These are phyloP conservation scores for Penicillium coprophilum DNA, from an alignment of 495 filamentous ascomycete species.

Conservation along the genomic window DNA sequence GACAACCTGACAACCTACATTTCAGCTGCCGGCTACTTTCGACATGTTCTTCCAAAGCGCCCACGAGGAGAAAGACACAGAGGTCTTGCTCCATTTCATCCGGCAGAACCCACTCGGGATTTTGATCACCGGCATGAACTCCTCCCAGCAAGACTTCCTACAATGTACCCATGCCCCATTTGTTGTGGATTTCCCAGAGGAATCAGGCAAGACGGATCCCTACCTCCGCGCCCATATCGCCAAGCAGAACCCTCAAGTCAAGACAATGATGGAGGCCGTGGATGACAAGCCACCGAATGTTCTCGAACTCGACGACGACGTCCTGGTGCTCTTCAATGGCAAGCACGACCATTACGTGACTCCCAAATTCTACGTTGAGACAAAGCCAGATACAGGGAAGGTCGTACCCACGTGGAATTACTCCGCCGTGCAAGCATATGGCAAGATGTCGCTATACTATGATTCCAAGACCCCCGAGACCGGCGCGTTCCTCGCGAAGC, in stretches of 20 bases:
- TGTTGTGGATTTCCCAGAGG: conserved; percentile 37
- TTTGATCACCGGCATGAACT: conserved; percentile 47
- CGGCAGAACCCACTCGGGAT: conserved; percentile 47
- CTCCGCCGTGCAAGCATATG: conserved; percentile 50
- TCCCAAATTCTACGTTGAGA: conserved; percentile 53
- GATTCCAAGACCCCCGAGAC: conserved; percentile 35
- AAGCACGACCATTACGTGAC: conserved; percentile 51
- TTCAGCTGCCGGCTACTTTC: background rate
- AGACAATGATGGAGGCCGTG: conserved; percentile 43
- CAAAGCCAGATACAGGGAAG: conserved; percentile 53
- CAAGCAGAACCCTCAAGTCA: conserved; percentile 48
- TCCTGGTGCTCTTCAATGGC: conserved; percentile 50
- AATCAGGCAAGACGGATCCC: background rate
- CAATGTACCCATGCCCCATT: conserved; percentile 51
- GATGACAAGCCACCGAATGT: background rate
- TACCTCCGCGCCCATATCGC: conserved; percentile 48
- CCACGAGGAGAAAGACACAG: conserved; percentile 40
- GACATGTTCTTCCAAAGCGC: conserved; percentile 46
- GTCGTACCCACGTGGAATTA: conserved; percentile 59
- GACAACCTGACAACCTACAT: background rate
- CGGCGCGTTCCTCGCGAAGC: conserved; percentile 35
- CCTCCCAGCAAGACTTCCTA: conserved; percentile 34
- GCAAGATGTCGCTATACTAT: conserved; percentile 40
- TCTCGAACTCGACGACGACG: conserved; percentile 38
- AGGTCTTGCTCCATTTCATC: conserved; percentile 43